These are phyloP conservation scores for Salvia miltiorrhiza DNA, from an alignment of 257 asterid species.

Conservation along the genomic window DNA sequence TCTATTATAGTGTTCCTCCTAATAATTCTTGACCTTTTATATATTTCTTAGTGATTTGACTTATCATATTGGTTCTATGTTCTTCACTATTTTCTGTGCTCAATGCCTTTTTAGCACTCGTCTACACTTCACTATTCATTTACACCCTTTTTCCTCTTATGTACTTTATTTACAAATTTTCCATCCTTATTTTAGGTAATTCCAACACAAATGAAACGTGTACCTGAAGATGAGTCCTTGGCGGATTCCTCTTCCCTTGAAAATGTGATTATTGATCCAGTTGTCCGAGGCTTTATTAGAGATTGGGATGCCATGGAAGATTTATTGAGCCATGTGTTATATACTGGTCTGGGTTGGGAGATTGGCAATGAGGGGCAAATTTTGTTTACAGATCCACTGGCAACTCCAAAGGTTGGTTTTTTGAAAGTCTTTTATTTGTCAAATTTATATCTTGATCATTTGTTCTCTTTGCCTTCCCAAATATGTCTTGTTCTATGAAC, in stretches of 20 bases:
- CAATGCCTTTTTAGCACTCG: neutral
- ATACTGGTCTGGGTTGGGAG: constrained; percentile 91
- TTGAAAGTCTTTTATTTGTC: constrained; percentile 3
- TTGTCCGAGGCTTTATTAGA: constrained; percentile 72
- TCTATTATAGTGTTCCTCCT: neutral
- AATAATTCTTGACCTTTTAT: constrained; percentile 7
- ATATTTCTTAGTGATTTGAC: neutral
- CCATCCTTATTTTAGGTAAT: constrained; percentile 43
- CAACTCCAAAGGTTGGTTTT: constrained; percentile 93
- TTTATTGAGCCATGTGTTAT: constrained; percentile 70
- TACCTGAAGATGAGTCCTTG: constrained; percentile 58
- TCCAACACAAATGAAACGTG: constrained; percentile 78
- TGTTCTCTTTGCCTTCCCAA: neutral
- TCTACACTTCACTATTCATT: neutral
- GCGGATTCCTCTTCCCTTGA: constrained; percentile 56
- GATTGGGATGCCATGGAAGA: constrained; percentile 99
- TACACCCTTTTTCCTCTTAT: neutral
- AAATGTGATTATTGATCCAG: constrained; percentile 65
- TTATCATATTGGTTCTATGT: neutral
- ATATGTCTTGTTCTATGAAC: neutral
- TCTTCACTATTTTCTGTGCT: neutral
- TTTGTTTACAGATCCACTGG: constrained; percentile 89
- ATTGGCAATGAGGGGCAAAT: constrained; percentile 96
- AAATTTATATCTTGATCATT: constrained; percentile 11
- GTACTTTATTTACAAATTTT: constrained; percentile 5